A percentile compares a stretch with the other conserved stretches of the same genome.
Evolutionary conservation across 768 basidiomycete genomes (phyloP).

Genomic region (Leccinellum albellum): DNA sequence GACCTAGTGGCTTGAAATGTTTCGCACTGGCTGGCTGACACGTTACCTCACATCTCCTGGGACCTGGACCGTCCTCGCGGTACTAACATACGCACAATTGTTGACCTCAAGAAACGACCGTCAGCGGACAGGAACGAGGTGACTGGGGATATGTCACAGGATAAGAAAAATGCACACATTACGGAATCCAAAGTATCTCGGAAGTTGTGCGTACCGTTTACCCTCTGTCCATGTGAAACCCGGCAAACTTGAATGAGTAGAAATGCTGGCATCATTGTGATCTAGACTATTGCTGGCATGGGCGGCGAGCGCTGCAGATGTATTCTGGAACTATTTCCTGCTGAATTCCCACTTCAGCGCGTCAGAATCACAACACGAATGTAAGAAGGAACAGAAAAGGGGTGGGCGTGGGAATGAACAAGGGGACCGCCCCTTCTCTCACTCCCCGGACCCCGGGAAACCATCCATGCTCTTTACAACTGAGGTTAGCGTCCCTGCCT

Average conservation of each 20-base stretch:
- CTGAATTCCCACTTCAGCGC: neutral
- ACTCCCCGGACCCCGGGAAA: no score
- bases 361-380: neutral
- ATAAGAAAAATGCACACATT: neutral
- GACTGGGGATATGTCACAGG: no score
- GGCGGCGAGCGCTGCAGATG: neutral
- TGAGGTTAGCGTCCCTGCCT: no score
- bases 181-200: neutral
- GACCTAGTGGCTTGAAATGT: neutral
- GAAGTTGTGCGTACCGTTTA: neutral
- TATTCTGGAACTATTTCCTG: neutral
- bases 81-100: neutral
- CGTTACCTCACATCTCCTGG: neutral
- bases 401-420: neutral
- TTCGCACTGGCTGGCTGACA: neutral
- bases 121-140: no score
- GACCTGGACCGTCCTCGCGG: neutral
- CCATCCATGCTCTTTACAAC: no score
- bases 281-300: neutral
- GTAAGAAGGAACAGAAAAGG: neutral
- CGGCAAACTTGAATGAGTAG: neutral
- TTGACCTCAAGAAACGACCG: neutral
- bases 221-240: no score
- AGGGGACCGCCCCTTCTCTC: no score
- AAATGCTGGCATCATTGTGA: no score